Evolutionary conservation across 768 basidiomycete species (phyloP), one percentile per base, ranked within the genome.

Genomic region (Asterophora parasitica): DNA sequence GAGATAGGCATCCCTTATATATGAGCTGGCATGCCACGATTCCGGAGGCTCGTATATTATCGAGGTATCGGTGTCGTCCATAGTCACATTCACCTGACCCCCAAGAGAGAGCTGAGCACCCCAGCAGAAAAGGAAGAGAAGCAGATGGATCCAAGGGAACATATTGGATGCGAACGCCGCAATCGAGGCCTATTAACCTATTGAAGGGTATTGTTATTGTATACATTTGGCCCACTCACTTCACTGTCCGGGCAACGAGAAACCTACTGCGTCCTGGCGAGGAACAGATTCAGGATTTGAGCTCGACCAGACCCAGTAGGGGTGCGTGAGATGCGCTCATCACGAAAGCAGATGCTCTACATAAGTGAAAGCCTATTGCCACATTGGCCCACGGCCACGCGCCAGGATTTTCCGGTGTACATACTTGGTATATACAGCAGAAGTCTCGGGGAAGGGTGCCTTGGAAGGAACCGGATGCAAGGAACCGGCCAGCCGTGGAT

Each of bases 11-110:
- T 57, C 39, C 20, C 46, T 28, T 8, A 54, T 10, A 16, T 58
- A 58, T 0, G 60, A 36, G 47, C 60, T 71, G 11, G 67, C 51
- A 46, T 57, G 58, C 74, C 74, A 75, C 12, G 61, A 62, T 4
- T 48, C 45, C n/a, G 55, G 32, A 4, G 73, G 74, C 13, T 54
- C 41, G 42, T 74, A 75, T n/a, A 59, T 36, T 27, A 76, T 68
- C 4, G 67, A 62, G 0, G 66, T 56, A 50, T 72, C 62, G 9
- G 64, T 59, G 53, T 73, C 71, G 33, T 73, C 64, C 33, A 76
- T 53, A 11, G 70, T 71, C 9, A 65, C 51, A 51, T 74, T 70
- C 17, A 58, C 46, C 26, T 51, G 51, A 7, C 47, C 48, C 11
- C 61, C 66, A 19, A 53, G 36, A 7, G 59, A 61, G 8, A 54